These are phyloP conservation scores for Yamagishiella unicocca DNA, from an alignment of 139 green algal genomes.

Conservation along the genomic window DNA sequence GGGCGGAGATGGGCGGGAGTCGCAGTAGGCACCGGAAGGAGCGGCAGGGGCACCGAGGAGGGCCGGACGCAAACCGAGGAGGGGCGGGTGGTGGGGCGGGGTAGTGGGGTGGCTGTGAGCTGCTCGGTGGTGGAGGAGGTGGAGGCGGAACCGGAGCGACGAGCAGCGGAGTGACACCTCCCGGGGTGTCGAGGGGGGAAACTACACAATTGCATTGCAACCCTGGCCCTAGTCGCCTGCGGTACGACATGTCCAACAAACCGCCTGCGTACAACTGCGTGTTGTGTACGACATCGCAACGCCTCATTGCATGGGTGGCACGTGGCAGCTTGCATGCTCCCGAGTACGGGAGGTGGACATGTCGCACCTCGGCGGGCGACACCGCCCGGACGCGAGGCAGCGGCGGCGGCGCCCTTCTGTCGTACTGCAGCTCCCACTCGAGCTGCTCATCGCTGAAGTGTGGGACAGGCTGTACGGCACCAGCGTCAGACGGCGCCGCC, in stretches of 20 bases:
- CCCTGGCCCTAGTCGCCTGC: not conserved
- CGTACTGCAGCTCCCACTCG: constrained; percentile 17
- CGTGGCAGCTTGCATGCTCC: not conserved
- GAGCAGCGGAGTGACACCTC: not conserved
- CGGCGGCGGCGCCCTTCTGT: not conserved
- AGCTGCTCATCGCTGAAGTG: constrained; percentile 3
- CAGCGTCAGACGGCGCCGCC: not conserved
- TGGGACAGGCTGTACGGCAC: not conserved
- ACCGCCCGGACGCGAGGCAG: not conserved
- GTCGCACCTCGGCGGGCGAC: not conserved
- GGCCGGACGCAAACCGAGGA: not conserved
- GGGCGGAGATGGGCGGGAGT: not conserved
- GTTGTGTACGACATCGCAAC: not conserved
- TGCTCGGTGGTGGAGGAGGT: no score
- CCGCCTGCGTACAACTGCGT: not conserved
- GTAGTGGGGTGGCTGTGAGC: no score
- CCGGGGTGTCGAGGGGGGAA: no score
- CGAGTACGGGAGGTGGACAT: no score
- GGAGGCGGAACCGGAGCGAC: not conserved
- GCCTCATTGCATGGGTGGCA: no score
- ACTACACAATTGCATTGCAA: no score
- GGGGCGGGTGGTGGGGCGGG: not conserved
- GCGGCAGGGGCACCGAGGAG: no score
- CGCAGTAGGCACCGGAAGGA: not conserved
- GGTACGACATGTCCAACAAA: not conserved